A percentile compares a stretch with the other conserved stretches of the same genome.
Conservation (phyloP, 257 asterid genomes). For the Ehretia macrophylla region DNA sequence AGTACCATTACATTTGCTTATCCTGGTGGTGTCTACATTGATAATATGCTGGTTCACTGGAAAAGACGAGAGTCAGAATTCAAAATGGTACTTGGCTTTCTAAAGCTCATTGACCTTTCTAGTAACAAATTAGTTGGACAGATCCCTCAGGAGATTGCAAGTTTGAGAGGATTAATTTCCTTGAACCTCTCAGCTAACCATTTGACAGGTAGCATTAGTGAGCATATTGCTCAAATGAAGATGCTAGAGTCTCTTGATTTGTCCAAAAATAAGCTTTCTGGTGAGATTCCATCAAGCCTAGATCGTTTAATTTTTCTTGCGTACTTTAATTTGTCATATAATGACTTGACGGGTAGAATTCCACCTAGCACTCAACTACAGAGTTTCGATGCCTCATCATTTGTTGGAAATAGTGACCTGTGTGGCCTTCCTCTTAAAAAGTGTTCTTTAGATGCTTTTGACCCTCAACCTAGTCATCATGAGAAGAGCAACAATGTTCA, state of each 20-base stretch:
- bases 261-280: conserved; percentile 23
- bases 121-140: neutral
- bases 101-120: conserved; percentile 24
- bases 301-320: conserved; percentile 19
- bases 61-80: conserved; percentile 1
- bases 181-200: conserved; percentile 4
- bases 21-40: too few relatives aligned
- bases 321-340: conserved; percentile 17
- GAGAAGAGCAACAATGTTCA: neutral
- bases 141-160: too few relatives aligned
- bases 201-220: too few relatives aligned
- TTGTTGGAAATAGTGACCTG: too few relatives aligned
- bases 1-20: neutral
- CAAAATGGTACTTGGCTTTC: neutral
- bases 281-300: conserved; percentile 21
- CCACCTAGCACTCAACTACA: neutral
- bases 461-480: too few relatives aligned
- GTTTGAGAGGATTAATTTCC: neutral
- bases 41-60: too few relatives aligned
- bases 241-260: conserved; percentile 24
- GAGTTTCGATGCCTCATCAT: neutral
- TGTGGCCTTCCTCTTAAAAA: too few relatives aligned
- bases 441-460: too few relatives aligned
- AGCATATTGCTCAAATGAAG: neutral
- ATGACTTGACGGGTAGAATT: conserved; percentile 10